Evolutionary conservation across 1,284 basidiomycete species (phyloP).

Genomic region (Trametes sp.): DNA sequence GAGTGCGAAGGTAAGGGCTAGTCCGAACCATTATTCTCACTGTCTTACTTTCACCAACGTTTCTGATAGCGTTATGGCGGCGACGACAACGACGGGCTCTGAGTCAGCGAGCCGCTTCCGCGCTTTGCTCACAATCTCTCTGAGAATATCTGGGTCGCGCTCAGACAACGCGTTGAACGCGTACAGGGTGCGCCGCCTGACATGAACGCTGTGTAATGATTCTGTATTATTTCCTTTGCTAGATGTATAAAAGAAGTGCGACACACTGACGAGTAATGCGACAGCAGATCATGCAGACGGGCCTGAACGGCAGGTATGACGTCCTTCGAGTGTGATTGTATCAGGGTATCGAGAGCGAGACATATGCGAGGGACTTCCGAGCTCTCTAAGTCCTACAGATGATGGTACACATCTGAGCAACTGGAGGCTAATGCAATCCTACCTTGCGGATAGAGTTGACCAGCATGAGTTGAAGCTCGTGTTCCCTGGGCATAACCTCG

Average conservation of each 20-base stretch:
- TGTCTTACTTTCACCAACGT: conserved; percentile 38
- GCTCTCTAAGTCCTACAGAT: conserved; percentile 69
- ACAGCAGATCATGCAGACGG: conserved; percentile 68
- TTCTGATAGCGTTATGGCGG: conserved; percentile 52
- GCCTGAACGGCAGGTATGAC: conserved; percentile 75
- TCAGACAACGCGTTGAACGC: conserved; percentile 63
- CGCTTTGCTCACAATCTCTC: conserved; percentile 51
- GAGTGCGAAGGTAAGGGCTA: background rate
- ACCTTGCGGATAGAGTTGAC: conserved; percentile 85
- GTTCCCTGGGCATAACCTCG: conserved; percentile 68
- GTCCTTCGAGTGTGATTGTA: conserved; percentile 64
- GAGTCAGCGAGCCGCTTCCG: conserved; percentile 55
- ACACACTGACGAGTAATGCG: conserved; percentile 76
- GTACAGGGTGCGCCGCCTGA: conserved; percentile 68
- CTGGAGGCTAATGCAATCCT: conserved; percentile 11
- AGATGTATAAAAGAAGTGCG: conserved; percentile 21
- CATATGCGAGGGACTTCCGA: conserved; percentile 60
- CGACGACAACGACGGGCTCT: conserved; percentile 53
- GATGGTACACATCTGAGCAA: conserved; percentile 12
- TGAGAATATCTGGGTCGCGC: conserved; percentile 56
- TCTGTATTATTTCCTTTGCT: background rate
- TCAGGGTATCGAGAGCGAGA: conserved; percentile 75
- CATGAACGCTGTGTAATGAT: conserved; percentile 52
- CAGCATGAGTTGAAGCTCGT: conserved; percentile 81
- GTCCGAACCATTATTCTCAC: no score